Conservation (phyloP, 352 stramenopile genomes). For the Phytophthora lateralis region DNA sequence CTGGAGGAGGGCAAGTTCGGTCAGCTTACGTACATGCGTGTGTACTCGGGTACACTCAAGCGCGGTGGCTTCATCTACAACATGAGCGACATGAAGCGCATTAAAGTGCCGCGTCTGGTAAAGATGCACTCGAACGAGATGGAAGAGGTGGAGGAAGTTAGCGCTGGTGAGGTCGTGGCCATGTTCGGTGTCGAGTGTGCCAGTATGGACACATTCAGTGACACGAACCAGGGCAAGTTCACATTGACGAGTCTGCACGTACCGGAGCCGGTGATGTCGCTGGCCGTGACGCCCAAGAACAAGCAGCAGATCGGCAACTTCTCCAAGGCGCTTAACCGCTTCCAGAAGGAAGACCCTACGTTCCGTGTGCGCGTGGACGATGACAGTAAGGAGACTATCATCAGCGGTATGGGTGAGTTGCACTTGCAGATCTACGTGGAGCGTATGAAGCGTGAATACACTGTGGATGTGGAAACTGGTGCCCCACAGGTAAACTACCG, state of each 20-base stretch:
- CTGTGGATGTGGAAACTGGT: conserved; percentile 90
- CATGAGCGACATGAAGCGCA: conserved; percentile 90
- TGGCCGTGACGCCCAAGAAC: conserved; percentile 96
- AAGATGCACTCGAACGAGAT: conserved; percentile 99
- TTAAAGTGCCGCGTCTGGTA: conserved; percentile 98
- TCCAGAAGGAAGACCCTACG: conserved; percentile 99
- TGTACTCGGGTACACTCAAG: conserved; percentile 90
- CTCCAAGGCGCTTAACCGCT: conserved; percentile 95
- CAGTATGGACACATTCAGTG: conserved; percentile 98
- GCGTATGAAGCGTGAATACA: conserved; percentile 98
- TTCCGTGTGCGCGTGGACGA: conserved; percentile 96
- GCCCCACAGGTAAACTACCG: conserved; percentile 99
- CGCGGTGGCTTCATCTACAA: conserved; percentile 89
- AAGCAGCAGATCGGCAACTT: conserved; percentile 95
- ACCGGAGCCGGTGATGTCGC: conserved; percentile 97
- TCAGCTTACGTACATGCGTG: conserved; percentile 98
- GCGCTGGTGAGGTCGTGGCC: conserved; percentile 96
- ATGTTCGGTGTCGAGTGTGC: conserved; percentile 99
- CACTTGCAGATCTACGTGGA: conserved; percentile 99
- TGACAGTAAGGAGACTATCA: conserved; percentile 99
- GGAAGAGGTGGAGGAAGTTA: conserved; percentile 97
- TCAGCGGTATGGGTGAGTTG: conserved; percentile 99
- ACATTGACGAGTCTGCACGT: conserved; percentile 98
- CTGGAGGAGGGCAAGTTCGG: conserved; percentile 99
- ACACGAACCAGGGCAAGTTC: conserved; percentile 89